Evolutionary conservation across 768 basidiomycete genomes (phyloP), one percentile per base, ranked within the genome.

Genomic region (Lenzites betulinus): DNA sequence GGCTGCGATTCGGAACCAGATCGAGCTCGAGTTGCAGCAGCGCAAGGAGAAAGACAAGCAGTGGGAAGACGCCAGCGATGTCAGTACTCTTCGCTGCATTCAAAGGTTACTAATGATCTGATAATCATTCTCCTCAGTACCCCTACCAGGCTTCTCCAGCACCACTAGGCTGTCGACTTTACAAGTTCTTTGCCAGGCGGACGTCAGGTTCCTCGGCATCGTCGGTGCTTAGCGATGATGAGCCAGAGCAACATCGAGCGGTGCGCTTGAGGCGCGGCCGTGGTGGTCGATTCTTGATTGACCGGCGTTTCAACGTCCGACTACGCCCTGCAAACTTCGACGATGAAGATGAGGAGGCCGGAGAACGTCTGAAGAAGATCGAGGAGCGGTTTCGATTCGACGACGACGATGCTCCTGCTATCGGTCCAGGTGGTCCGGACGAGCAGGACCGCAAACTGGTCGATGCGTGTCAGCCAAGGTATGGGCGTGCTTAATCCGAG

Each of bases 41-140:
- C 64, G 88, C 71, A 89, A 87, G 70, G 90, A 94, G 50, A 73
- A 79, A 49, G 90, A 95, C 67, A 82, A 87, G 50, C 82, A 85
- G 51, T 96, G 93, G 88, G 95, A 96, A 66, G 95, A 98, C 69
- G 78, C 81, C 53, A 81, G 92, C 64, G 95, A 97, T 74, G 90
- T 93, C 69, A 70, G 82, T 73, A 2, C 51, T 56, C 36, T 46
- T 25, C 38, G 33, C 48, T 16, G 11, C 11, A 33, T 33, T 11
- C 30, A 33, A 11, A 5, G 30, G 30, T 25, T 7, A 39, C 15
- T 44, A 54, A 9, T 16, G 26, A 28, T 58, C 54, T 42, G 26
- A 60, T 57, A 48, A 54, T 1, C n/a, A 12, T 22, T n/a, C 3
- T 39, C 20, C 30, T 12, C 63, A 92, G 89, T 83, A 83, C 62